Base-by-base conservation (phyloP, 352 stramenopile species). In the Globisporangium megalacanthum region DNA sequence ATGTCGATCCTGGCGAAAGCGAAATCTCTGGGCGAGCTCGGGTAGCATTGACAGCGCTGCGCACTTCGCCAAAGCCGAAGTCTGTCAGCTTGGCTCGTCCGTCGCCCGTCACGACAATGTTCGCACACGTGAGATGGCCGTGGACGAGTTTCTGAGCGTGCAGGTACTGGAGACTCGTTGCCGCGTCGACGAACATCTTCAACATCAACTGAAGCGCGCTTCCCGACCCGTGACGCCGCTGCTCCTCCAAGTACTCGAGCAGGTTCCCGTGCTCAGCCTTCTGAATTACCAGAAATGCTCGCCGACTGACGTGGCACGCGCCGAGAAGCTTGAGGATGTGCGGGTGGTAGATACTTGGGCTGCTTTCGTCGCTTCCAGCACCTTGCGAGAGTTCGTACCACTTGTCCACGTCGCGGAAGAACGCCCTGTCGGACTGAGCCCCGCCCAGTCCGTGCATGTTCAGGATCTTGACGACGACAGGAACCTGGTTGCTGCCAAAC, bases 281-380 rank as follows among this genome's bases (percentile, higher is more conserved):
- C 33, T 49, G 36, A 6, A 57, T 14, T 14, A 57, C 52, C 11
- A 57, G 39, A 13, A 50, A 33, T 25, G 52, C 52, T 39, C 25
- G 37, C 19, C 52, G 39, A 19, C 37, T 57, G 22, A 57, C 52
- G 20, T 57, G 52, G 6, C 52, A 57, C 25, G 37, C 52, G 10
- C 52, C 52, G 19, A 50, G 37, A 15, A 57, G 52, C 52, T 49
- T 49, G 37, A 49, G 22, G 52, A 57, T 57, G 20, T 41, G 39
- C 6, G 25, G 39, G 15, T 49, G 52, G 39, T 49, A 11, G 11
- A 20, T 22, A 3, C 2, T 39, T 4, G n/a, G 25, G 45, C 22
- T 50, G 45, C 20, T 19, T 15, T 17, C 14, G 14, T 46, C 41
- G 41, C 41, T 46, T 46, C n/a, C 41, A 46, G 33, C 51, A 48